Conservation (phyloP, 768 basidiomycete genomes). For the Russula ochroleuca region DNA sequence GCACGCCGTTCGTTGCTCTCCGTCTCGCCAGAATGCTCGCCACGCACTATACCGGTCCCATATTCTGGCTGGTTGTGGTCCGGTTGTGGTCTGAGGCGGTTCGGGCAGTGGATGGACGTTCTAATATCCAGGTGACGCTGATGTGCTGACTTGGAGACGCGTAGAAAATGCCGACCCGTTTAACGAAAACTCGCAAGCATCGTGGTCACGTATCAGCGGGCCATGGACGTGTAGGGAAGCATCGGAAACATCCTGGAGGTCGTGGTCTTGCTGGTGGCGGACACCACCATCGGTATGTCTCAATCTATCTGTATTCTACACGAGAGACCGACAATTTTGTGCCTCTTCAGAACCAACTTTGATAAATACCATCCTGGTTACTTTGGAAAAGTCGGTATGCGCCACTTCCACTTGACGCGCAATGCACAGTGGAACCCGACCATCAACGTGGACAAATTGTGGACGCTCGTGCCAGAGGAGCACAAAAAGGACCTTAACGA, state of each 20-base stretch:
- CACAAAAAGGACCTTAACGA: slow-evolving; percentile 76
- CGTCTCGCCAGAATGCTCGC: slow-evolving; percentile 28
- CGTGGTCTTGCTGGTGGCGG: slow-evolving; percentile 99
- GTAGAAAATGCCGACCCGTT: slow-evolving; percentile 87
- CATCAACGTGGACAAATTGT: slow-evolving; percentile 98
- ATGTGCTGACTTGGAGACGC: slow-evolving; percentile 30
- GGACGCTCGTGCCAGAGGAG: slow-evolving; percentile 82
- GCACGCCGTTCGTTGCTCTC: slow-evolving; percentile 30
- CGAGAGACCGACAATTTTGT: not conserved
- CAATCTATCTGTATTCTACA: not conserved
- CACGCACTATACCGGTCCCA: slow-evolving; percentile 16
- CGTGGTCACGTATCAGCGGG: slow-evolving; percentile 99
- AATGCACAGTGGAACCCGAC: slow-evolving; percentile 90
- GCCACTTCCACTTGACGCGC: slow-evolving; percentile 92
- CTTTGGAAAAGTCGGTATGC: slow-evolving; percentile 99
- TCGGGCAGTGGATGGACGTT: slow-evolving; percentile 50
- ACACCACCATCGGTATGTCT: slow-evolving; percentile 93
- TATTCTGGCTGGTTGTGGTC: not conserved
- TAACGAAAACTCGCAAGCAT: slow-evolving; percentile 98
- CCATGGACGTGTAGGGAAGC: slow-evolving; percentile 99
- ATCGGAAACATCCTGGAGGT: slow-evolving; percentile 99
- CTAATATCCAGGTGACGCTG: slow-evolving; percentile 27
- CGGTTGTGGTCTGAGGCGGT: slow-evolving; percentile 5
- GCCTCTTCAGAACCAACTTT: slow-evolving; percentile 83
- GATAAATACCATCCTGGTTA: slow-evolving; percentile 99